Base-by-base conservation (phyloP, 2,329 filamentous ascomycete genomes). In the Cordyceps fumosorosea region DNA sequence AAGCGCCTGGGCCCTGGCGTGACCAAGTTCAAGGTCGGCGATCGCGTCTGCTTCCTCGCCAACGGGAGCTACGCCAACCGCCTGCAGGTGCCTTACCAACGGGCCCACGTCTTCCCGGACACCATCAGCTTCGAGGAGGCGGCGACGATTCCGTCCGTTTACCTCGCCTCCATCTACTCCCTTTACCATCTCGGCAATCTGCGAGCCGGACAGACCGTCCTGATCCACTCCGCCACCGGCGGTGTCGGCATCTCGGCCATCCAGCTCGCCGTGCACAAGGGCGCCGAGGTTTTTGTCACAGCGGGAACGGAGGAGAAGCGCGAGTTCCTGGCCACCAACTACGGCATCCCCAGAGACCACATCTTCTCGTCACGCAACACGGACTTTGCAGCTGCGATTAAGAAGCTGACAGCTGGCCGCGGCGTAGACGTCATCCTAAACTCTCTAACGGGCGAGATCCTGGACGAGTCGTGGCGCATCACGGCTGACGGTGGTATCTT, bases 361-460 rank as follows among this genome's bases (percentile, higher is more conserved):
- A 74, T 78, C 6, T 72, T 78, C 40, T 65, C 66, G 40, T 71
- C 66, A 5, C 67, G 66, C 3, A 66, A 69, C 51, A 61, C 62
- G 0, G 65, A 67, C 0, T 77, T 78, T 54, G 64, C 65, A 0
- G 54, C 67, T 1, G 69, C 67, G 0, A 66, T 76, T 6, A 67
- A 68, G 62, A 53, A 56, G 1, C 45, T 64, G 1, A 77, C 73
- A 0, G 64, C 58, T 0, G 69, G 69, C 2, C 58, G 58, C 5
- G 75, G 75, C 1, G 70, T 77, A 1, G 70, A 77, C 24, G 60
- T 76, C 0, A 66, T 76, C 0, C 54, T 77, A 3, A 76, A 76
- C 61, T 72, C 69, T 0, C 64, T 75, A 0, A 62, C 68, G 0
- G 74, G 73, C 0, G 71, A 75, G 44, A 65, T 72, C 0, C 66